Base-by-base conservation (phyloP, 441 rosid species). In the Pelargonium citronellum region DNA sequence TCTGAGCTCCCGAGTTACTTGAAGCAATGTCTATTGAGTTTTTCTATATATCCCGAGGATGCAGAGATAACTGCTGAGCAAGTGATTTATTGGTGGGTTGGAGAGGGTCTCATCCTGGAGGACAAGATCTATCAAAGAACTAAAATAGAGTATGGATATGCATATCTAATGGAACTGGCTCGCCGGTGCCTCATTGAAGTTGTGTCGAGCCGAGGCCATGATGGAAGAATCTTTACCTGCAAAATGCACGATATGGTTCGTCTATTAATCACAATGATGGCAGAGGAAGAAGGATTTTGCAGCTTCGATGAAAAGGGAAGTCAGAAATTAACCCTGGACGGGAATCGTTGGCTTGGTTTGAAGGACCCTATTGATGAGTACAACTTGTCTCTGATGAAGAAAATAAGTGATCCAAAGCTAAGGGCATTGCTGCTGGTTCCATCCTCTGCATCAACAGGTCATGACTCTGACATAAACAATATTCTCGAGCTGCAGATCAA, bases 351-450 rank as follows among this genome's bases (percentile, higher is more conserved):
- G 60, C 60, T 53, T 5, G 60, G 60, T n/a, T 53, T 53, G 8
- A 53, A 53, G 17, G 60, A 53, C 13, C 60, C 60, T 5, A 53
- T 53, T 7, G 60, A 53, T 53, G 19, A 53, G 22, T 15, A 15
- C 19, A 53, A 7, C 60, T 53, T 53, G 6, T 53, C 60, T 15
- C 9, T 53, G 20, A 53, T 53, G 60, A 53, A 53, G 60, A 53
- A 53, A 19, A 15, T 53, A n/a, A 20, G 8, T 5, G 19, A 53
- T 5, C 60, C 60, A 6, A 53, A 15, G 15, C 60, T 53, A 53
- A 53, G 60, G 60, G 60, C 60, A 53, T 53, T 53, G 20, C 60
- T 53, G 1, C 60, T 53, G 6, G 60, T 53, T 53, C 60, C 60
- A 7, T 53, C 60, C 17, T 53, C 60, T 7, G 16, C 60, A n/a